Evolutionary conservation across 169 alveolate genomes (phyloP).

Genomic region (Eimeria brunetti): DNA sequence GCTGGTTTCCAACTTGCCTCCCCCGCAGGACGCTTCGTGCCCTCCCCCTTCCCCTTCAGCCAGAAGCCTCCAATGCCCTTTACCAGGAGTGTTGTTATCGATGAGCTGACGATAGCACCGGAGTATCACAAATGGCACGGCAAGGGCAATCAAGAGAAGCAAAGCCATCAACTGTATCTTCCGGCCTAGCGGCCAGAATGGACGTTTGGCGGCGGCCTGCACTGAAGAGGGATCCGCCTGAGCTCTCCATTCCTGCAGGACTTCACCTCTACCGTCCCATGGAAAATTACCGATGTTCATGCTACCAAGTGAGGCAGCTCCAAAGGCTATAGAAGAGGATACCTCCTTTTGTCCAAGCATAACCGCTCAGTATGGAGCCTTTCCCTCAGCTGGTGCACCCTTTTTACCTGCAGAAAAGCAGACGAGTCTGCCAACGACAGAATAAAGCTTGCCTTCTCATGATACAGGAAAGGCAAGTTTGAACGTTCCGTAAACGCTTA

Average conservation of each 20-base stretch:
- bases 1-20: not conserved
- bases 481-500: too few relatives aligned
- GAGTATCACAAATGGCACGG: not conserved
- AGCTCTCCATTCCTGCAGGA: not conserved
- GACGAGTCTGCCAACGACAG: not conserved
- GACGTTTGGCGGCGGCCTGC: not conserved
- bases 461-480: not conserved
- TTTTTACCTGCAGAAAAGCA: too few relatives aligned
- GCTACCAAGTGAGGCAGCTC: not conserved
- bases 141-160: not conserved
- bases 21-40: not conserved
- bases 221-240: not conserved
- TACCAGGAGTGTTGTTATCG: not conserved
- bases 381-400: too few relatives aligned
- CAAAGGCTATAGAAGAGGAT: not conserved
- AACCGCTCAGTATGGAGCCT: not conserved
- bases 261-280: not conserved
- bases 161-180: not conserved
- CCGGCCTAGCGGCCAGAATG: not conserved
- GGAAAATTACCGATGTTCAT: not conserved
- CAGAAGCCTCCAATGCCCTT: not conserved
- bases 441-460: not conserved
- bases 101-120: not conserved
- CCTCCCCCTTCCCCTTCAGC: not conserved
- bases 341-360: not conserved